Base-by-base conservation (phyloP, 2,329 filamentous ascomycete species). In the Colletotrichum cuscutae region DNA sequence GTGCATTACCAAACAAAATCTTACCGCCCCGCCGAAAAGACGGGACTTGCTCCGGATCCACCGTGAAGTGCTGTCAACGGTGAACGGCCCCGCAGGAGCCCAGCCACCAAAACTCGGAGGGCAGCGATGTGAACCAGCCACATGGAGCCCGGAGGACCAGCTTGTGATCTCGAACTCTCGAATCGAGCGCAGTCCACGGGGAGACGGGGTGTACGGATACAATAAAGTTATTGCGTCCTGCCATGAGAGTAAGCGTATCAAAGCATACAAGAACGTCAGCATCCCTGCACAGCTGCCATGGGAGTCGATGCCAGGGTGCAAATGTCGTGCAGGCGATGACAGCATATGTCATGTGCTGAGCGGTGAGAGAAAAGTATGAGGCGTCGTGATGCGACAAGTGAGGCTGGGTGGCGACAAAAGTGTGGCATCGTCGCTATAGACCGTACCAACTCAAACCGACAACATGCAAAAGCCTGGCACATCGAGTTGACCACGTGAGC, bases 1-100 rank as follows among this genome's bases (percentile, higher is more conserved):
- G 28, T 15, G 61, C 49, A 64, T 64, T 64, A 54, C 61, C 30
- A 64, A 64, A 54, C 30, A 11, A 35, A 32, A n/a, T 49, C 52
- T 54, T 42, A 28, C 30, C 13, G 49, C 32, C 49, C 49, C 22
- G 13, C 30, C 22, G 61, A 26, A 26, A 26, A 64, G 61, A 64
- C 61, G 49, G 61, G 49, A 49, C 42, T 49, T 49, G 42, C 42
- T 49, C 42, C 19, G 42, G 42, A 4, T 49, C 42, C 42, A n/a
- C 19, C 15, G 42, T 49, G 42, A n/a, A 15, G 46, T 30, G 26
- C 22, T 22, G 61, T 28, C 61, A 26, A 35, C 3, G 6, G 22
- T 32, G 19, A 30, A 64, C 46, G 61, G 28, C 46, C 61, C 46
- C 61, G 32, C 59, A 28, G 24, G 15, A 49, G 26, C n/a, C 37